Conservation (phyloP, 2,329 filamentous ascomycete genomes). For the Diaporthe sp. region DNA sequence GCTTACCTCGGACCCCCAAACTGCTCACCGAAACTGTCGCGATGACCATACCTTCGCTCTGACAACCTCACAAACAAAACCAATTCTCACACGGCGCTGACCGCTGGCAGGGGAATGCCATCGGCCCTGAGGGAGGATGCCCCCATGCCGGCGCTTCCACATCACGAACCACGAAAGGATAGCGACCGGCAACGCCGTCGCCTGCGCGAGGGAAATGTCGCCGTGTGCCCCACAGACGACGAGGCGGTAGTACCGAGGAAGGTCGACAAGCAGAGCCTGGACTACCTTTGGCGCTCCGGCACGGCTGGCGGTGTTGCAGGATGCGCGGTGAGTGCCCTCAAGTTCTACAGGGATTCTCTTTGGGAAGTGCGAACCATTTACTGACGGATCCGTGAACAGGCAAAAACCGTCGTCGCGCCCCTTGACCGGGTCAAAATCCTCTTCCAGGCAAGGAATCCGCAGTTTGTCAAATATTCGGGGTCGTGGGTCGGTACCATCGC, state of each 20-base stretch:
- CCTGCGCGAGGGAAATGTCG: slow-evolving; percentile 49
- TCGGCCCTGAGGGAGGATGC: slow-evolving; percentile 68
- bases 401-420: slow-evolving; percentile 94
- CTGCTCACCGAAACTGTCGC: background rate
- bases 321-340: slow-evolving; percentile 78
- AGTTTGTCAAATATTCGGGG: slow-evolving; percentile 92
- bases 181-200: slow-evolving; percentile 42
- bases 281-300: slow-evolving; percentile 87
- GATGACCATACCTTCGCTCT: slow-evolving; percentile 10
- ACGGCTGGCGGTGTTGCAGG: slow-evolving; percentile 91
- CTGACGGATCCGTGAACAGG: slow-evolving; percentile 63
- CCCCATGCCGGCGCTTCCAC: slow-evolving; percentile 66
- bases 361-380: background rate
- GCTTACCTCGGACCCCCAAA: background rate
- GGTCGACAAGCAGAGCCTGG: slow-evolving; percentile 78
- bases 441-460: slow-evolving; percentile 94
- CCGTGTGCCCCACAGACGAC: slow-evolving; percentile 64
- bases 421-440: slow-evolving; percentile 99
- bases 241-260: slow-evolving; percentile 62
- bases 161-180: slow-evolving; percentile 54
- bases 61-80: background rate
- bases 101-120: slow-evolving; percentile 61
- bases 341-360: background rate
- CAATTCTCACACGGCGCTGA: slow-evolving; percentile 19
- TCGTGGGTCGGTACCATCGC: slow-evolving; percentile 87